Conservation (phyloP, 331 rosid genomes). For the Erythrophleum ivorense region DNA sequence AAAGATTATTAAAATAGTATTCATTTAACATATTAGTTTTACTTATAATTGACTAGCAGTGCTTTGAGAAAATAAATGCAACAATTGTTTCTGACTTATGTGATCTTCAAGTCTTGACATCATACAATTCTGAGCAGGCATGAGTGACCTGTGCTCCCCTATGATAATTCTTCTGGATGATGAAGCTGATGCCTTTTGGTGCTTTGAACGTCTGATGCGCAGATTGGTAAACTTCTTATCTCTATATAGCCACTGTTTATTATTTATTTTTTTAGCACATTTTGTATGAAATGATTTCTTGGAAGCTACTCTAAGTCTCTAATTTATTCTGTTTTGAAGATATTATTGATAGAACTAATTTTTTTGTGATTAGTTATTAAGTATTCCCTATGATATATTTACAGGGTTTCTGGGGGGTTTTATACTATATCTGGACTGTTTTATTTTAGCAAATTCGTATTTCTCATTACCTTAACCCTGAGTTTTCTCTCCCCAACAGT, state of each 20-base stretch:
- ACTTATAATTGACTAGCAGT: background rate
- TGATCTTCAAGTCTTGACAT: conserved; percentile 32
- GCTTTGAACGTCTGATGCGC: conserved; percentile 98
- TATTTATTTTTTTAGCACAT: background rate
- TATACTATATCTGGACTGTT: too few relatives aligned
- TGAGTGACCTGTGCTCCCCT: conserved; percentile 98
- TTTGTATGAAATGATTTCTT: conserved; percentile 4
- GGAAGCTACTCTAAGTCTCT: background rate
- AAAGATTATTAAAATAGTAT: background rate
- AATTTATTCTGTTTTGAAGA: background rate
- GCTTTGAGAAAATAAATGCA: background rate
- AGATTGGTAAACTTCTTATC: conserved; percentile 68
- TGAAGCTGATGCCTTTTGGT: conserved; percentile 98
- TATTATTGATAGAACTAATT: background rate
- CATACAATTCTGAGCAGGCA: conserved; percentile 61
- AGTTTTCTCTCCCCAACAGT: background rate
- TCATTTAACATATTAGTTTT: background rate
- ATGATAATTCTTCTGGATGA: conserved; percentile 92
- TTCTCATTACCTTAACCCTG: background rate
- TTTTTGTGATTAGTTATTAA: background rate
- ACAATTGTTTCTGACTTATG: background rate
- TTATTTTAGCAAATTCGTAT: background rate
- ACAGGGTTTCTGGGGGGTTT: too few relatives aligned
- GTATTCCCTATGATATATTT: background rate
- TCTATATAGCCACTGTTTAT: background rate